These are phyloP conservation scores for Diaporthe sp. DNA, from an alignment of 2,329 filamentous ascomycete genomes.

Conservation along the genomic window DNA sequence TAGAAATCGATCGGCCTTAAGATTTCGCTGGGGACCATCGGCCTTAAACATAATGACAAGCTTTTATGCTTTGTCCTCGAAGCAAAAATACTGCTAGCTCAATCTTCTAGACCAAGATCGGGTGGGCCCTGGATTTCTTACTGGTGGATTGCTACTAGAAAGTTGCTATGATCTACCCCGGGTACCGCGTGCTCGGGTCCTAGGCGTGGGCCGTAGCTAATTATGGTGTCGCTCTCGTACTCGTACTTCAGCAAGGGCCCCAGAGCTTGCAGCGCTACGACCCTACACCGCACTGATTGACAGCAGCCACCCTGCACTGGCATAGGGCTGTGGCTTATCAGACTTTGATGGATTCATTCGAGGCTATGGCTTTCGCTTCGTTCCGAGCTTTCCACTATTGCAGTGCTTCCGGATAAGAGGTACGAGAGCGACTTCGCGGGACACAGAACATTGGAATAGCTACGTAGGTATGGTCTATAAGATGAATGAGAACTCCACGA, in stretches of 20 bases:
- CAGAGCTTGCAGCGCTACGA: not conserved
- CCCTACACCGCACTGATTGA: not conserved
- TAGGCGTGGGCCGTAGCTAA: slow-evolving; percentile 1
- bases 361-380: slow-evolving; percentile 17
- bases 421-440: slow-evolving; percentile 15
- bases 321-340: slow-evolving; percentile 22
- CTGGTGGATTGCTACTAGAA: not conserved
- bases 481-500: slow-evolving; percentile 2
- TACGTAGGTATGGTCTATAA: slow-evolving; percentile 1
- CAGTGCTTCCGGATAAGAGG: not conserved
- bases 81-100: not conserved
- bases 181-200: slow-evolving; percentile 13
- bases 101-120: not conserved
- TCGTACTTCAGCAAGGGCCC: not conserved
- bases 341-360: not conserved
- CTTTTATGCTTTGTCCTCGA: not conserved
- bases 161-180: not conserved
- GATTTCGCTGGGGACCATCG: not conserved
- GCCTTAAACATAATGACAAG: not conserved
- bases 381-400: not conserved
- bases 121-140: not conserved
- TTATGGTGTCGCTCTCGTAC: slow-evolving; percentile 14
- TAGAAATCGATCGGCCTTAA: not conserved
- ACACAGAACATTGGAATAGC: not conserved
- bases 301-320: not conserved